A percentile compares a stretch with the other conserved stretches of the same genome.
These are phyloP conservation scores for Yamadazyma mexicana DNA, from an alignment of 1,139 yeast genomes.

Conservation along the genomic window DNA sequence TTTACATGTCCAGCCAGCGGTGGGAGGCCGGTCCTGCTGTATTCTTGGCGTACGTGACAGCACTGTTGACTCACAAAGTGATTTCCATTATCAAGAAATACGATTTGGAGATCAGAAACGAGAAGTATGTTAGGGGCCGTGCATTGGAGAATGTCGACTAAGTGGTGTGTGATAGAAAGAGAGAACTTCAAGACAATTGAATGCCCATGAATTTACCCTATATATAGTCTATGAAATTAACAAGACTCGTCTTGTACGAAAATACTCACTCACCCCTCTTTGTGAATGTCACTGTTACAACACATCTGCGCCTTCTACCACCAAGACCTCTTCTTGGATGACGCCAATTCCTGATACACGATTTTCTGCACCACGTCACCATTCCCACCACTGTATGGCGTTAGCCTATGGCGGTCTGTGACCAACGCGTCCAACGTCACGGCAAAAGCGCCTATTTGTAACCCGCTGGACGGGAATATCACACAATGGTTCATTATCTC, in stretches of 20 bases:
- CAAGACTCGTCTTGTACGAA: neutral
- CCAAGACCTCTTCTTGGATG: neutral
- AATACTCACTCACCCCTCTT: neutral
- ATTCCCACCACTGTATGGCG: neutral
- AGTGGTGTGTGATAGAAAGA: too few relatives aligned
- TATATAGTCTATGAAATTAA: too few relatives aligned
- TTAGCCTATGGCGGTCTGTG: neutral
- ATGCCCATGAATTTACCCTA: too few relatives aligned
- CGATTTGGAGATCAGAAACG: constrained; percentile 55
- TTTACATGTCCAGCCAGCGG: neutral
- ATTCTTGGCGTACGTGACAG: constrained; percentile 5
- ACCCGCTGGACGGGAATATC: constrained; percentile 6
- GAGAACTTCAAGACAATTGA: too few relatives aligned
- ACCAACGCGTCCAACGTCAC: neutral
- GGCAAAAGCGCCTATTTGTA: too few relatives aligned
- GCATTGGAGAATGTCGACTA: constrained; percentile 55
- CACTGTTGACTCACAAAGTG: constrained; percentile 1
- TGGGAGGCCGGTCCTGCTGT: neutral
- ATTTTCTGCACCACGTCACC: constrained; percentile 1
- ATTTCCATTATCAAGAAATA: constrained; percentile 16
- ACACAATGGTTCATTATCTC: constrained; percentile 9
- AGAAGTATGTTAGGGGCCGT: constrained; percentile 61
- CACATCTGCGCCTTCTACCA: too few relatives aligned
- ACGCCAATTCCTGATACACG: constrained; percentile 2
- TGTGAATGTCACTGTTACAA: too few relatives aligned